phyloP scores from a whole-genome alignment of 495 filamentous ascomycete species.

The Aspergillus affinis region DNA sequence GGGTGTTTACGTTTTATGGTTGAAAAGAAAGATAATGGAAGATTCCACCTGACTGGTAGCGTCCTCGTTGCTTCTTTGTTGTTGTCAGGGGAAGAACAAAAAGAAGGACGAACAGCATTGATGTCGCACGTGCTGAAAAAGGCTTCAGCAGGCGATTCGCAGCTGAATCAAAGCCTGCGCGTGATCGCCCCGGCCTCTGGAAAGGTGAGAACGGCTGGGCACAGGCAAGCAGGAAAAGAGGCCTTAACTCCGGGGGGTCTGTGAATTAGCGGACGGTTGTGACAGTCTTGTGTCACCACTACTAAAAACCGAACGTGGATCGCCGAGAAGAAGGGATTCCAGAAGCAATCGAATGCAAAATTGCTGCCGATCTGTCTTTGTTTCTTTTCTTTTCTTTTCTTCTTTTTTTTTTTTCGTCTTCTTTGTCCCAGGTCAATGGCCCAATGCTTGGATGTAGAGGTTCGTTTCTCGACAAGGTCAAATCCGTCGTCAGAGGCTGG shows the following conservation, averaged over 20 bases:
- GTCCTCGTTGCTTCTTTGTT: background rate
- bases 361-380: background rate
- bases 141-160: background rate
- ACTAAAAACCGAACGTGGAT: background rate
- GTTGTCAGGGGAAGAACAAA: background rate
- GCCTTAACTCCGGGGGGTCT: background rate
- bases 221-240: background rate
- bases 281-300: background rate
- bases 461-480: too few relatives aligned
- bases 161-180: background rate
- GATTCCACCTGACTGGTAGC: background rate
- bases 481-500: background rate
- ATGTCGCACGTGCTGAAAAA: background rate
- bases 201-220: background rate
- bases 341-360: background rate
- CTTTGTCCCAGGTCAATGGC: too few relatives aligned
- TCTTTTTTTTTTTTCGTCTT: background rate
- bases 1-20: background rate
- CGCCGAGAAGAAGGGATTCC: background rate
- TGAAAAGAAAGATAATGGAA: background rate
- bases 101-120: background rate
- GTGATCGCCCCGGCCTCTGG: background rate
- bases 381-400: background rate
- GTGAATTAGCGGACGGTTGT: background rate
- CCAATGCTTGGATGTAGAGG: too few relatives aligned